These are phyloP conservation scores for Calamus simplicifolius DNA, from an alignment of 176 grass and related monocot species.

Conservation along the genomic window DNA sequence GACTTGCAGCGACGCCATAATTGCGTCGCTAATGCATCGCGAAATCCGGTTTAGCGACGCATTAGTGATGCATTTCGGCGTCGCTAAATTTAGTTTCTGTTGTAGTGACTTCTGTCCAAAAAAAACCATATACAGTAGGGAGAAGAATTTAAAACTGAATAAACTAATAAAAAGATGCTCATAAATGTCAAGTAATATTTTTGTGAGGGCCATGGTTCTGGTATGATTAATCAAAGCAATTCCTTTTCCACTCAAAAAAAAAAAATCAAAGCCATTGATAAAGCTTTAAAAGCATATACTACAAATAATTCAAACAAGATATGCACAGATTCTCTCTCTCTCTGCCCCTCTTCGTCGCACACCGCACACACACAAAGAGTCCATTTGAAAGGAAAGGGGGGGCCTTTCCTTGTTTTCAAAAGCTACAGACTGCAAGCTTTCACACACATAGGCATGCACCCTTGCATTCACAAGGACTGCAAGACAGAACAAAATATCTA, in stretches of 20 bases:
- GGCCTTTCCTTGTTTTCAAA: slow-evolving; percentile 71
- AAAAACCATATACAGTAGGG: no score
- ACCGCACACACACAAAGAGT: slow-evolving; percentile 8
- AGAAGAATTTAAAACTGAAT: no score
- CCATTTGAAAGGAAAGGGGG: slow-evolving; percentile 44
- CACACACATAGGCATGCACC: slow-evolving; percentile 37
- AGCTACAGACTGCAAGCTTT: slow-evolving; percentile 49
- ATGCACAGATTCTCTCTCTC: slow-evolving; percentile 37
- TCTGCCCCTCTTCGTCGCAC: slow-evolving; percentile 5
- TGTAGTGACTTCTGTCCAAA: no score
- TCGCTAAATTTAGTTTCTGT: no score
- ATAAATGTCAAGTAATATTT: slow-evolving; percentile 19
- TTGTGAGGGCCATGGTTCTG: slow-evolving; percentile 39
- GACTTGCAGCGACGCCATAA: no score
- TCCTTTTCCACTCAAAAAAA: no score
- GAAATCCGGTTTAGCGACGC: no score
- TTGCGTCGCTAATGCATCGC: no score
- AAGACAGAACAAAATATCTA: slow-evolving; percentile 14
- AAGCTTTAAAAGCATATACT: slow-evolving; percentile 87
- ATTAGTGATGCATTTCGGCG: no score
- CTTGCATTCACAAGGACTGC: slow-evolving; percentile 47
- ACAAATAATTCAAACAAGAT: slow-evolving; percentile 71
- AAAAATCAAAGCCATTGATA: slow-evolving; percentile 14
- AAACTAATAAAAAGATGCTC: slow-evolving; percentile 32
- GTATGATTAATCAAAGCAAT: slow-evolving; percentile 44